A percentile compares a stretch with the other conserved stretches of the same genome.
phyloP scores from a whole-genome alignment of 2,329 filamentous ascomycete genomes.

The Lachnellula arida region DNA sequence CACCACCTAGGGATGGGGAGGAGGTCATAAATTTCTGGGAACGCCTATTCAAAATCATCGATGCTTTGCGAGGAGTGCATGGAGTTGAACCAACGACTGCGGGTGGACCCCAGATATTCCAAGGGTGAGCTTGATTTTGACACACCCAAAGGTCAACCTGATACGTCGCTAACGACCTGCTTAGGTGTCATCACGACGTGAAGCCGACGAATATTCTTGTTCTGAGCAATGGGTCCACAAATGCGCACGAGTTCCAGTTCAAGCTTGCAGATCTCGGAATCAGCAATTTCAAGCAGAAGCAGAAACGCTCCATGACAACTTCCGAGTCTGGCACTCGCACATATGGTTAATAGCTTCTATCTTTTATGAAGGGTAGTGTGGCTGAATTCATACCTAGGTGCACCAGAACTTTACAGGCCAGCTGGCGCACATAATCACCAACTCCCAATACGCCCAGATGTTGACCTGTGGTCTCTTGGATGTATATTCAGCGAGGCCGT shows the following conservation, averaged over 20 bases:
- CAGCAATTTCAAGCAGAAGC: conserved; percentile 6
- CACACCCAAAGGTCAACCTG: background rate
- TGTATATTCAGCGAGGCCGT: conserved; percentile 32
- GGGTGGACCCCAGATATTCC: background rate
- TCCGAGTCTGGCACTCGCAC: conserved; percentile 6
- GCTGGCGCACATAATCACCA: conserved; percentile 4
- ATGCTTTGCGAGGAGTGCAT: conserved; percentile 25
- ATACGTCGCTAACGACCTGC: conserved; percentile 3
- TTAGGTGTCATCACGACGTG: conserved; percentile 32
- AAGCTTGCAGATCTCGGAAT: conserved; percentile 31
- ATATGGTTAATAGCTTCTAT: conserved; percentile 14
- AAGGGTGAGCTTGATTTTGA: conserved; percentile 12
- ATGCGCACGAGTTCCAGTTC: conserved; percentile 25
- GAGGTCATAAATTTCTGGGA: conserved; percentile 34
- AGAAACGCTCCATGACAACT: background rate
- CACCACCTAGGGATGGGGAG: conserved; percentile 21
- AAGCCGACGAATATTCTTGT: conserved; percentile 33
- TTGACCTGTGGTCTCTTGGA: conserved; percentile 34
- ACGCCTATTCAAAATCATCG: conserved; percentile 27
- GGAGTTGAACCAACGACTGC: background rate
- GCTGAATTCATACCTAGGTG: conserved; percentile 16
- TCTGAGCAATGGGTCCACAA: conserved; percentile 17
- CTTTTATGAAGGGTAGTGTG: background rate
- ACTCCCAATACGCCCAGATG: conserved; percentile 10
- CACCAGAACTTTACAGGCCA: conserved; percentile 30